Percentiles rank a stretch among this genome's conserved stretches.
These are phyloP conservation scores for Mortierella alpina DNA, from an alignment of 192 early-diverging fungal species.

Conservation along the genomic window DNA sequence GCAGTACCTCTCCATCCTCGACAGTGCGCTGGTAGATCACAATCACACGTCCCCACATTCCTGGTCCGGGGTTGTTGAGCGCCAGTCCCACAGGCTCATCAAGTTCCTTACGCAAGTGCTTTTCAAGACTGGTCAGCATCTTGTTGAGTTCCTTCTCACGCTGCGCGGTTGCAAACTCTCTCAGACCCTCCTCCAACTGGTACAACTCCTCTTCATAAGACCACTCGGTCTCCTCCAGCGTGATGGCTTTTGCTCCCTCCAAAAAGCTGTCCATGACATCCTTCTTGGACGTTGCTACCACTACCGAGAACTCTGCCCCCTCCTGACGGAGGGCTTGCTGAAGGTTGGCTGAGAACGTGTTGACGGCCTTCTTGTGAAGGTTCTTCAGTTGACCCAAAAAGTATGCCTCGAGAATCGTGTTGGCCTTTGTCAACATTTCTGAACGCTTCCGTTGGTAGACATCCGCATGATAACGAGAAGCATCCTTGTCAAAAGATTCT, in stretches of 20 bases:
- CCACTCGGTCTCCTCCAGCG: constrained; percentile 80
- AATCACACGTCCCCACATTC: constrained; percentile 83
- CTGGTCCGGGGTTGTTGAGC: constrained; percentile 71
- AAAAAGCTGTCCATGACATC: constrained; percentile 62
- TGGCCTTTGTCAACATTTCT: constrained; percentile 84
- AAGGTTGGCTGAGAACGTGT: constrained; percentile 71
- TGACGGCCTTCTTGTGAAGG: constrained; percentile 77
- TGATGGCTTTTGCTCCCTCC: constrained; percentile 63
- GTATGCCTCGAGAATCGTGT: constrained; percentile 79
- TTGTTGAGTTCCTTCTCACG: constrained; percentile 75
- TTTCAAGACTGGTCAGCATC: constrained; percentile 71
- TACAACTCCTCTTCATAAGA: constrained; percentile 64
- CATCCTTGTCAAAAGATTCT: constrained; percentile 89
- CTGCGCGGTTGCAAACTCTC: constrained; percentile 66
- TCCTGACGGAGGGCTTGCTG: constrained; percentile 66
- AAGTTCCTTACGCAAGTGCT: constrained; percentile 66
- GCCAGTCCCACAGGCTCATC: constrained; percentile 76
- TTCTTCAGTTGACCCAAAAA: constrained; percentile 92
- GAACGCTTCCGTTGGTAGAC: constrained; percentile 90
- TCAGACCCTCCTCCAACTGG: constrained; percentile 72
- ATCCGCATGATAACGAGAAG: constrained; percentile 86
- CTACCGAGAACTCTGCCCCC: constrained; percentile 72
- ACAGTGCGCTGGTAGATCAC: constrained; percentile 64
- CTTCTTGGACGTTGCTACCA: constrained; percentile 59
- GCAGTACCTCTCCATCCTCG: constrained; percentile 62